Base-by-base conservation (phyloP, 805 yeast genomes). In the Ogataea pini region DNA sequence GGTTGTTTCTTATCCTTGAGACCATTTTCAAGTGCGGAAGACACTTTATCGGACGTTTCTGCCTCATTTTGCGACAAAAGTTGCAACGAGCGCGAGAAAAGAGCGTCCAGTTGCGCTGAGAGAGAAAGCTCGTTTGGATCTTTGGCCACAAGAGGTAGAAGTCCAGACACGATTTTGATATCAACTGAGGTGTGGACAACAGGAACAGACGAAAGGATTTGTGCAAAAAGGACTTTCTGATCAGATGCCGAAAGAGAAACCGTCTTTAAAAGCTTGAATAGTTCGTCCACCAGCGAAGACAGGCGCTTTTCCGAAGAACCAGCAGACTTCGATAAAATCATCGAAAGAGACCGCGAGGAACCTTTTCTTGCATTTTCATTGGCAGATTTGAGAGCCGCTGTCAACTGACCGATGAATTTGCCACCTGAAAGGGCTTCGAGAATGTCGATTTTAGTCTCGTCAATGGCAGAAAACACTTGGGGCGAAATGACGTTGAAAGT, bases 81-180 rank as follows among this genome's bases (percentile, higher is more conserved):
- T 9, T 62, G 57, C 9, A 74, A 58, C 20, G 76, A 70, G 52
- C 79, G 82, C 1, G 54, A 51, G 33, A 82, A 72, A 46, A 81
- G 75, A 0, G 85, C 76, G 7, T 67, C 63, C 6, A 85, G 69
- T 48, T 82, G 69, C 3, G 72, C 68, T 2, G 69, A 49, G 33
- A 90, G 70, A 0, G 87, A 79, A 1, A 54, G 14, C 60, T 92
- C 98, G 57, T 89, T 88, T 39, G 82, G 79, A 58, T 92, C 98
- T 56, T 87, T 90, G 0, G 78, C 45, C 3, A 85, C 71, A n/a
- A 82, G 67, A 2, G 85, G 73, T 1, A 75, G 53, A 29, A 89
- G 60, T 0, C 68, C 72, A 1, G 67, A 59, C 2, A 78, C 63
- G 3, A 85, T 65, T 28, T 67, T 70, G 0, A 60, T 52, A 8